Evolutionary conservation across 371 early-diverging fungal species (phyloP).

Genomic region (Rhizopus stolonifer): DNA sequence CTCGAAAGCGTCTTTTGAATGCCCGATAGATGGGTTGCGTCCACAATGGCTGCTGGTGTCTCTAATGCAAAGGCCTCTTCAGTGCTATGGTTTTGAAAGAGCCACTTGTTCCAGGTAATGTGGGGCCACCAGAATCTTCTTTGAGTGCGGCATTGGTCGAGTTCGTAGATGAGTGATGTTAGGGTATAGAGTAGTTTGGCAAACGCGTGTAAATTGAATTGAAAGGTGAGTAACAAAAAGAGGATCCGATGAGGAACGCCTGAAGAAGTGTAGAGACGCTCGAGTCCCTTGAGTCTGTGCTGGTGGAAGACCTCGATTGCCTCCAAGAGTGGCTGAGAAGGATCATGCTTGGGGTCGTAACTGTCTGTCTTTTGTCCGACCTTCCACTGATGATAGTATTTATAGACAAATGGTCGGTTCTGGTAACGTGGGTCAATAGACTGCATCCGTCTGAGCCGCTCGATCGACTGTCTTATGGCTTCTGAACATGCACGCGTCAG

Average conservation of each 20-base stretch:
- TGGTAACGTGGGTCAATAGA: conserved; percentile 35
- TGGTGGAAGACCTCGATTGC: conserved; percentile 38
- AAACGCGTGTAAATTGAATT: conserved; percentile 44
- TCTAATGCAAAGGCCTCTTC: conserved; percentile 28
- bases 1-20: conserved; percentile 20
- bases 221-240: conserved; percentile 40
- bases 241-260: conserved; percentile 39
- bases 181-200: conserved; percentile 43
- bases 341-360: conserved; percentile 22
- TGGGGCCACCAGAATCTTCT: conserved; percentile 33
- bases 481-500: conserved; percentile 35
- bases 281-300: conserved; percentile 32
- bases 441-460: conserved; percentile 33
- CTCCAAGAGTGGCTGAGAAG: conserved; percentile 25
- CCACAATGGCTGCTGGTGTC: conserved; percentile 23
- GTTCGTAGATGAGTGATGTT: conserved; percentile 40
- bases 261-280: conserved; percentile 23
- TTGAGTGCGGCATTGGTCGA: conserved; percentile 30
- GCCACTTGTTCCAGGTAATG: conserved; percentile 26
- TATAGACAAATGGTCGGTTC: conserved; percentile 32
- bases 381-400: conserved; percentile 25
- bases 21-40: conserved; percentile 5
- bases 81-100: conserved; percentile 3
- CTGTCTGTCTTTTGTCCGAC: conserved; percentile 4
- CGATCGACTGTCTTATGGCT: conserved; percentile 31